Percentiles rank a stretch among this genome's conserved stretches.
Evolutionary conservation across 73 alveolate species (phyloP).

Genomic region (Stentor roeselii): DNA sequence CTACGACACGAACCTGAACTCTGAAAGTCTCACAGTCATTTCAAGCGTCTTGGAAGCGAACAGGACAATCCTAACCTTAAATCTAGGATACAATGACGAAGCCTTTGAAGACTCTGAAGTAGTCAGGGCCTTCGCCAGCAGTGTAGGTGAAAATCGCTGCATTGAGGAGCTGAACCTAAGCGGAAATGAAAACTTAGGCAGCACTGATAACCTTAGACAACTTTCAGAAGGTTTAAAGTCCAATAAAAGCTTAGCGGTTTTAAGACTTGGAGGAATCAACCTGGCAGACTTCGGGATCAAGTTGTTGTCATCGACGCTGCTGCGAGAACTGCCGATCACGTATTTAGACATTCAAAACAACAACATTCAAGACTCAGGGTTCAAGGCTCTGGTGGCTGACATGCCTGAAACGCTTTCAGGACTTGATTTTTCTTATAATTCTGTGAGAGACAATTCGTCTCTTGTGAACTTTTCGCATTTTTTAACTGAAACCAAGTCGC

Average conservation of each 20-base stretch:
- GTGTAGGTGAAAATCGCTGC: background rate
- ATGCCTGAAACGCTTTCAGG: background rate
- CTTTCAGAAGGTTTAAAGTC: background rate
- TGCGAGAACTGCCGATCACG: conserved; percentile 6
- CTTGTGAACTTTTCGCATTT: background rate
- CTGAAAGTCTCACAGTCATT: background rate
- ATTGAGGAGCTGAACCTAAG: conserved; percentile 15
- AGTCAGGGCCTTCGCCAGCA: background rate
- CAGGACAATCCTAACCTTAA: background rate
- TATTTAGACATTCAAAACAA: conserved; percentile 6
- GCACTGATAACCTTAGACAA: background rate
- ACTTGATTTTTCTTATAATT: conserved; percentile 2
- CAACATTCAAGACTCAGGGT: background rate
- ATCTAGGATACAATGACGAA: background rate
- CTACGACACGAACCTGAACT: background rate
- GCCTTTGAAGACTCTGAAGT: conserved; percentile 14
- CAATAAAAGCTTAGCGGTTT: background rate
- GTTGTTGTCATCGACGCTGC: background rate
- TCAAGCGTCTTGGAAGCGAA: background rate
- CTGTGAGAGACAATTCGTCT: background rate
- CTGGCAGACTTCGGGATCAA: background rate
- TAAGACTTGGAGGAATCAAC: background rate
- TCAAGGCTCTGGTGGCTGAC: background rate
- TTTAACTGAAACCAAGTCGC: background rate
- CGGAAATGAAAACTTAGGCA: background rate